Evolutionary conservation across 2,329 filamentous ascomycete species (phyloP), one percentile per base, ranked within the genome.

Genomic region (Daldinia sp.): DNA sequence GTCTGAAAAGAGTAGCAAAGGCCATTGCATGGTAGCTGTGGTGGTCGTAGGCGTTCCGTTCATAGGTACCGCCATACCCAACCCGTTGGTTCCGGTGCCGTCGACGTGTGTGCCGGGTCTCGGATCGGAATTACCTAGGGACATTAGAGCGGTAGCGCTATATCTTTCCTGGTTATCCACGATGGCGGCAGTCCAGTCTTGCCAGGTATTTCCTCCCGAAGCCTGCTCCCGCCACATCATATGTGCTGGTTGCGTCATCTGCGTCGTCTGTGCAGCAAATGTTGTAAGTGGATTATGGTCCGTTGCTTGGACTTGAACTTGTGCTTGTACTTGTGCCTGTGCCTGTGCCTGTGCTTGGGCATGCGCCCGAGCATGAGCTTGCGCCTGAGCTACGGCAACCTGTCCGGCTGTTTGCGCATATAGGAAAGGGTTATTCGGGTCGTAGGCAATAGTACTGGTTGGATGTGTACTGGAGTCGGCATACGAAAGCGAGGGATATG

Each of bases 161-260:
- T 83, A 86, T 26, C 83, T 80, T 50, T 86, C 83, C 64, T 85
- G 83, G 37, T 77, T 83, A 69, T 85, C 82, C 37, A 82, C 81
- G 30, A 88, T 83, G 60, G 85, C 84, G 0, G 82, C 80, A 7
- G 85, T 84, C 86, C 86, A 88, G 76, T 87, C 83, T 15, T 85
- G 81, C 86, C 86, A 88, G 0, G 84, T 80, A 67, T 83, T 87
- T 6, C 79, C 80, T 3, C 78, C 70, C 10, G 57, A 60, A 10
- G 71, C 57, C 7, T 78, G 74, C n/a, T 75, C 71, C 15, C 75
- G 73, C 76, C 75, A 78, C 67, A 77, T 73, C 54, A 75, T 72
- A 12, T 77, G 64, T 44, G 59, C 73, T 6, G 65, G 74, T 48
- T 75, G 75, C 46, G 75, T 69, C 61, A 78, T 74, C 63, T 75